Evolutionary conservation across 805 yeast genomes (phyloP).

Genomic region (Sugiyamaella qingdaonensis): DNA sequence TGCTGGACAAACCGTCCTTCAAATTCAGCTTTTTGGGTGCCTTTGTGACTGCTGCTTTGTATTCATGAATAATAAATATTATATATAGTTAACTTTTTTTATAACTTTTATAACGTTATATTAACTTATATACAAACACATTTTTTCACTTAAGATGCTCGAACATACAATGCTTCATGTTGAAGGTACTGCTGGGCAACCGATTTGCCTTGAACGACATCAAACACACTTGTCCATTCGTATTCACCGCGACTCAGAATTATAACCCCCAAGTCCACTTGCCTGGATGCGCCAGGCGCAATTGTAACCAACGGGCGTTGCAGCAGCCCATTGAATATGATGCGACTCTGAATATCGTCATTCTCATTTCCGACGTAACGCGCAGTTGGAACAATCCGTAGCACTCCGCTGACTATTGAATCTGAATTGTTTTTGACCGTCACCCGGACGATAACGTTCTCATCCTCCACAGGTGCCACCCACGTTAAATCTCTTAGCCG

Average conservation of each 20-base stretch:
- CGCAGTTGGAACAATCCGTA: conserved; percentile 52
- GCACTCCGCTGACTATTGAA: conserved; percentile 45
- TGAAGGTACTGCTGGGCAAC: conserved; percentile 21
- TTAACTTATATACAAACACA: not conserved
- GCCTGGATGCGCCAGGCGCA: conserved; percentile 40
- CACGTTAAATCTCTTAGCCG: conserved; percentile 10
- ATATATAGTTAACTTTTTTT: too few species aligned
- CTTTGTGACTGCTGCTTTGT: conserved; percentile 32
- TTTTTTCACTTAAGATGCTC: conserved; percentile 13
- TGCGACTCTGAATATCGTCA: conserved; percentile 47
- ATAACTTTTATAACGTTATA: too few species aligned
- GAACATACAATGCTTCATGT: conserved; percentile 20
- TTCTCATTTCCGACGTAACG: conserved; percentile 16
- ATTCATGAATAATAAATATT: conserved; percentile 21
- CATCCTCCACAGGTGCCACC: conserved; percentile 33
- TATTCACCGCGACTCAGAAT: conserved; percentile 74
- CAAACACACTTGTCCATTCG: conserved; percentile 70
- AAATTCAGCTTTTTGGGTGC: conserved; percentile 49
- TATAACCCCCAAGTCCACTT: conserved; percentile 51
- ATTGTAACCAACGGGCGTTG: conserved; percentile 51
- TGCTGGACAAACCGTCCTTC: conserved; percentile 46
- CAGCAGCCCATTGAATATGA: conserved; percentile 68
- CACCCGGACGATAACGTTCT: conserved; percentile 49
- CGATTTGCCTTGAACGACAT: conserved; percentile 34
- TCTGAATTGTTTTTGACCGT: conserved; percentile 44